Conservation (phyloP, 2,329 filamentous ascomycete genomes). For the Beauveria australis region DNA sequence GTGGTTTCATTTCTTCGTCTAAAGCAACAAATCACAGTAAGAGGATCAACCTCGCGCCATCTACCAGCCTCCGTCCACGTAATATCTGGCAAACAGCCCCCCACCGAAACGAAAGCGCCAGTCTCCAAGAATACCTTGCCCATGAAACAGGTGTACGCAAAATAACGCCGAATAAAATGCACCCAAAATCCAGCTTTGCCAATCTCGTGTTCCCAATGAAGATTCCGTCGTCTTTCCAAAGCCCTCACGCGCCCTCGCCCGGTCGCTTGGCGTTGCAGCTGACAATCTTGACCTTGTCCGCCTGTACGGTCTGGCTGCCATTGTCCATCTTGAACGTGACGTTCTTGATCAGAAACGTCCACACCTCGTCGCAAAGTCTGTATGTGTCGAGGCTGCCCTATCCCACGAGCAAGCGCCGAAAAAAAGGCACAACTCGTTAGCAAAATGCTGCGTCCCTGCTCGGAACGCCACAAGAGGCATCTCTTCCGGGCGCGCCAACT, state of each 20-base stretch:
- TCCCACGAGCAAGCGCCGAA: not conserved
- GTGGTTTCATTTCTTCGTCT: no score
- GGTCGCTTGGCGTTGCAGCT: constrained; percentile 84
- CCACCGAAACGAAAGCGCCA: not conserved
- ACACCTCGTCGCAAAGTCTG: constrained; percentile 98
- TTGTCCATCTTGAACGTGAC: constrained; percentile 98
- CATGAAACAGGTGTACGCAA: not conserved
- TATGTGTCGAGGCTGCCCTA: constrained; percentile 97
- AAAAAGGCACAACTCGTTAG: not conserved
- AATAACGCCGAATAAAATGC: constrained; percentile 10
- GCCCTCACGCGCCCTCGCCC: constrained; percentile 27
- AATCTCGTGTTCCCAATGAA: not conserved
- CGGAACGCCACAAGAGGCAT: not conserved
- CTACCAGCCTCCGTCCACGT: not conserved
- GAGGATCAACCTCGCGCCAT: not conserved
- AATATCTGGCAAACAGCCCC: not conserved
- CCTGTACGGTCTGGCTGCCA: constrained; percentile 59
- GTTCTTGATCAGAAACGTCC: constrained; percentile 98
- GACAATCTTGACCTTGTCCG: constrained; percentile 97
- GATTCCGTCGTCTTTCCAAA: not conserved
- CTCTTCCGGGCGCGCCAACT: constrained; percentile 13
- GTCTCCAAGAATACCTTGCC: not conserved
- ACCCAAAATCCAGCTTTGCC: not conserved
- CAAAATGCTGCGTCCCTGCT: not conserved
- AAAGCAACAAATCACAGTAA: not conserved